Evolutionary conservation across 106 monocot genomes (phyloP).

Genomic region (Phalaenopsis equestris): DNA sequence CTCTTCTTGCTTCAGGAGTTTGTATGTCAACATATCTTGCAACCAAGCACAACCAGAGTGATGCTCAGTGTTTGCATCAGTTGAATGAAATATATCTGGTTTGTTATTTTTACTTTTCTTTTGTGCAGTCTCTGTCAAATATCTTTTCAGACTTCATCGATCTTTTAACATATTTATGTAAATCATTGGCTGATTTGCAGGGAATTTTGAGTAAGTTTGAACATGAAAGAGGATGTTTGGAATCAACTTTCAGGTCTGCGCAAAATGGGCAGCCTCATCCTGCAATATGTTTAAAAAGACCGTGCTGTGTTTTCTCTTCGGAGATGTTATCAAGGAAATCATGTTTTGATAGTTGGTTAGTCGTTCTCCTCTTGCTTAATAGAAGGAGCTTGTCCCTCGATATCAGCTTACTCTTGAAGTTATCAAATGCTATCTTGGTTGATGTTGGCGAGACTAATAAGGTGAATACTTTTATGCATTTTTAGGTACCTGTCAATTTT

Average conservation of each 20-base stretch:
- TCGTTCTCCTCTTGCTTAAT: slow-evolving; percentile 43
- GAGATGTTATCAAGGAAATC: slow-evolving; percentile 24
- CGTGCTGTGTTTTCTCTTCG: slow-evolving; percentile 44
- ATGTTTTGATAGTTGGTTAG: slow-evolving; percentile 49
- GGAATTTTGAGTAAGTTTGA: slow-evolving; percentile 32
- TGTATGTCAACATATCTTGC: slow-evolving; percentile 42
- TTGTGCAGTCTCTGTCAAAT: neutral
- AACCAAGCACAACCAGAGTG: slow-evolving; percentile 23
- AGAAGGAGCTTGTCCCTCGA: slow-evolving; percentile 50
- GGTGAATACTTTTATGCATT: slow-evolving; percentile 25
- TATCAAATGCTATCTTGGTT: slow-evolving; percentile 25
- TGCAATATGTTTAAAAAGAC: slow-evolving; percentile 1
- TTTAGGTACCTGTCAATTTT: too few relatives aligned
- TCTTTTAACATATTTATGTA: slow-evolving; percentile 7
- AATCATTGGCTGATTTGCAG: slow-evolving; percentile 19
- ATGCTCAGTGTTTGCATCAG: slow-evolving; percentile 21
- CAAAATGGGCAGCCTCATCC: slow-evolving; percentile 6
- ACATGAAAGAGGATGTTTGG: slow-evolving; percentile 39
- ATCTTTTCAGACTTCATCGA: neutral
- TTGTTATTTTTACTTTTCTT: neutral
- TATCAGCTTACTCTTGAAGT: slow-evolving; percentile 40
- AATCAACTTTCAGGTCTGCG: slow-evolving; percentile 14
- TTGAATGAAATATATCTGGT: slow-evolving; percentile 70
- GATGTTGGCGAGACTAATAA: slow-evolving; percentile 25
- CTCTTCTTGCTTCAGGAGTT: slow-evolving; percentile 30